Evolutionary conservation across 768 basidiomycete genomes (phyloP).

Genomic region (Rubroboletus satanas): DNA sequence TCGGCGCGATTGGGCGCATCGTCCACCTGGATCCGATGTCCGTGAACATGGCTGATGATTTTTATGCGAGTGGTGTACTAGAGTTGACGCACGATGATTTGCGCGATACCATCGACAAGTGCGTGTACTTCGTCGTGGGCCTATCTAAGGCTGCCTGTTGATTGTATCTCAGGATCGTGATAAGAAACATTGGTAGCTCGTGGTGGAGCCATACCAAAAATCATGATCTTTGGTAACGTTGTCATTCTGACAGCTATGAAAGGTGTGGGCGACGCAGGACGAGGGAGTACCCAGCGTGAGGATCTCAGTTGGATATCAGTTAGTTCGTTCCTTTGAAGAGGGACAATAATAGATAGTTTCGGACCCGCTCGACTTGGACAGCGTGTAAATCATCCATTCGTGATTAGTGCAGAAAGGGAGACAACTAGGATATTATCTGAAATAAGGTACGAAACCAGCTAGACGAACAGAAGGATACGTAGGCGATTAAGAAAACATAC

Average conservation of each 20-base stretch:
- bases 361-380: background rate
- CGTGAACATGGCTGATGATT: background rate
- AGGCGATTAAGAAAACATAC: background rate
- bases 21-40: slow-evolving; percentile 27
- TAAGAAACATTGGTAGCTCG: background rate
- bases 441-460: background rate
- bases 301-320: background rate
- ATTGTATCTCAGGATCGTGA: background rate
- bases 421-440: background rate
- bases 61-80: background rate
- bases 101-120: slow-evolving; percentile 62
- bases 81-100: slow-evolving; percentile 61
- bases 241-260: background rate
- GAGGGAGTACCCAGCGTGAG: background rate
- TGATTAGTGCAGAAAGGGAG: background rate
- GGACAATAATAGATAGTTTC: background rate
- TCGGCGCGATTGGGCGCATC: slow-evolving; percentile 41
- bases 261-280: background rate
- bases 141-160: slow-evolving; percentile 65
- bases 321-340: background rate
- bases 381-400: background rate
- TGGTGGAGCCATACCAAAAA: slow-evolving; percentile 24
- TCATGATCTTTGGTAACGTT: slow-evolving; percentile 23
- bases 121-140: slow-evolving; percentile 65
- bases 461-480: background rate